phyloP scores from a whole-genome alignment of 208 protist species.

The Trypanosoma rangeli region DNA sequence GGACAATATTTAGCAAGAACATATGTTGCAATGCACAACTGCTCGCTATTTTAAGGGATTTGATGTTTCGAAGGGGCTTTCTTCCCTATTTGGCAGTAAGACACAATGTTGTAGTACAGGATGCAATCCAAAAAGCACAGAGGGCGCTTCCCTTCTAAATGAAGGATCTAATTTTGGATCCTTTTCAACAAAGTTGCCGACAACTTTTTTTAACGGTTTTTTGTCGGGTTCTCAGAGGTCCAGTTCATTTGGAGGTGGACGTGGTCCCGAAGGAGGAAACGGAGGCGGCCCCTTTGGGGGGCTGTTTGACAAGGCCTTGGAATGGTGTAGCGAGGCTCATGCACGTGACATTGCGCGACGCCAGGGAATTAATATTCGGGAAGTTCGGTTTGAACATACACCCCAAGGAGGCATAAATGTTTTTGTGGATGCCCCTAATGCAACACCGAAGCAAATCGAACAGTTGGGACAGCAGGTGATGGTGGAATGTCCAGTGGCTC shows the following conservation, averaged over 20 bases:
- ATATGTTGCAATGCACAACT: not conserved
- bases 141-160: not conserved
- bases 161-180: constrained; percentile 8
- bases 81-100: not conserved
- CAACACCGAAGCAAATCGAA: constrained; percentile 85
- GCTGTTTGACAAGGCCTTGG: constrained; percentile 78
- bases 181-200: constrained; percentile 3
- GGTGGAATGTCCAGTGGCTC: constrained; percentile 87
- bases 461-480: constrained; percentile 79
- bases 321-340: constrained; percentile 86
- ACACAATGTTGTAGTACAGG: not conserved
- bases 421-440: constrained; percentile 78
- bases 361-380: constrained; percentile 70
- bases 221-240: not conserved
- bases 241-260: not conserved
- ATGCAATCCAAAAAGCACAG: not conserved
- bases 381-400: constrained; percentile 79
- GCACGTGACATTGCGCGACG: constrained; percentile 73
- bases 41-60: constrained; percentile 4
- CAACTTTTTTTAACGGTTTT: not conserved
- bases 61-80: constrained; percentile 6
- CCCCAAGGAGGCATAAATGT: constrained; percentile 74
- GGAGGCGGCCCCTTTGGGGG: constrained; percentile 51
- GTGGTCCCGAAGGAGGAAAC: not conserved
- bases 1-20: not conserved